Base-by-base conservation (phyloP, 2,329 filamentous ascomycete species). In the Whalleya microplaca region DNA sequence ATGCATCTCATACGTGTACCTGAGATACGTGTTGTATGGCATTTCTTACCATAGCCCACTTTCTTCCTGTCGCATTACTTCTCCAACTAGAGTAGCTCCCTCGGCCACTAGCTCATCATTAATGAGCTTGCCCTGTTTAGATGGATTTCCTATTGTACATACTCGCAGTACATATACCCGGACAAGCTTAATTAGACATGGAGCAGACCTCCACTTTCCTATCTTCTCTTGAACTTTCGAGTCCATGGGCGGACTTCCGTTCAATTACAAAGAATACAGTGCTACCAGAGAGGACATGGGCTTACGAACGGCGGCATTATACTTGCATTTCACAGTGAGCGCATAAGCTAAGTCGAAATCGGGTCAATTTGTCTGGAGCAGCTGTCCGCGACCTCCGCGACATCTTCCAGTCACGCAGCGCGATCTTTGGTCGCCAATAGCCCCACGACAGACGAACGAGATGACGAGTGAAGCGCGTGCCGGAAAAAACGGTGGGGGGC, bases 381-480 rank as follows among this genome's bases (percentile, higher is more conserved):
- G 32, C 32, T 12, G 9, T 14, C 32, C 32, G 32, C 32, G 32
- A 37, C 3, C 10, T 14, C 32, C 5, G 32, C 3, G 3, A 37
- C 32, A 37, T 37, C 32, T 12, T 16, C 8, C 32, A 6, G 14
- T 6, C 7, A 37, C 32, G 27, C 32, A 37, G 9, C 14, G 32
- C 32, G 32, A 37, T 6, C 4, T 37, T 3, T 8, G 23, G 23
- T 27, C 23, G 23, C 23, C 23, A 44, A 10, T 19, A 4, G 10
- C 19, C 14, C 16, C 42, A 44, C 10, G 20, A 10, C 40, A 4
- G 14, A 16, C 20, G 37, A 27, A 42, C 41, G 57, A 51, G n/a
- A 70, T 71, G 67, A 62, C 65, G 52, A 67, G 56, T 63, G 61
- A 64, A 37, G n/a, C 61, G 43, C 64, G 56, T 41, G 52, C 58